phyloP scores from a whole-genome alignment of 805 yeast species.

The Tetrapisispora fleetii region DNA sequence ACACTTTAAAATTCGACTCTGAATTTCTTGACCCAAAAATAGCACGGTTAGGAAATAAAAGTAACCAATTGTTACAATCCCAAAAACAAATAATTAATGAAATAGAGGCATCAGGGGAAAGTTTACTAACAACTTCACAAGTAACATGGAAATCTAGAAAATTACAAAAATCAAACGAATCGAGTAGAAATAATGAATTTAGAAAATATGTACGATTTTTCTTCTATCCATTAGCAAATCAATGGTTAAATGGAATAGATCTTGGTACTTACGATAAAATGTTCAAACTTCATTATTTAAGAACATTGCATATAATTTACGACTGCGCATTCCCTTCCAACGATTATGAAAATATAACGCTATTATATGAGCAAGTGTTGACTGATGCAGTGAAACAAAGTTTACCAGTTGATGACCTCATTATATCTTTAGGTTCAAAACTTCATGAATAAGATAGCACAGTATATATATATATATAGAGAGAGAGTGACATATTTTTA shows the following conservation, averaged over 20 bases:
- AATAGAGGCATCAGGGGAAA: not conserved
- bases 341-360: constrained; percentile 31
- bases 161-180: constrained; percentile 7
- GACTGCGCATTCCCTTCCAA: constrained; percentile 40
- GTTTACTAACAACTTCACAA: not conserved
- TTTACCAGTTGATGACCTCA: constrained; percentile 6
- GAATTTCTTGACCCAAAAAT: constrained; percentile 29
- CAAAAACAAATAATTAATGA: not conserved
- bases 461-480: no score
- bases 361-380: constrained; percentile 21
- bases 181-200: constrained; percentile 20
- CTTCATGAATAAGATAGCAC: no score
- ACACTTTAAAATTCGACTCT: constrained; percentile 31
- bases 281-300: constrained; percentile 41
- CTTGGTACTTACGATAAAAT: constrained; percentile 44
- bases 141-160: constrained; percentile 30
- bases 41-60: constrained; percentile 19
- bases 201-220: constrained; percentile 34
- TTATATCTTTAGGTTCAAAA: not conserved
- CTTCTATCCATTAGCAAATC: constrained; percentile 44
- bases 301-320: constrained; percentile 37
- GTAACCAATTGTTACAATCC: not conserved
- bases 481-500: no score
- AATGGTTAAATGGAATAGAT: constrained; percentile 46
- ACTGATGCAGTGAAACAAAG: constrained; percentile 18